phyloP scores from a whole-genome alignment of 805 yeast genomes.

The Hagleromyces aurorensis region DNA sequence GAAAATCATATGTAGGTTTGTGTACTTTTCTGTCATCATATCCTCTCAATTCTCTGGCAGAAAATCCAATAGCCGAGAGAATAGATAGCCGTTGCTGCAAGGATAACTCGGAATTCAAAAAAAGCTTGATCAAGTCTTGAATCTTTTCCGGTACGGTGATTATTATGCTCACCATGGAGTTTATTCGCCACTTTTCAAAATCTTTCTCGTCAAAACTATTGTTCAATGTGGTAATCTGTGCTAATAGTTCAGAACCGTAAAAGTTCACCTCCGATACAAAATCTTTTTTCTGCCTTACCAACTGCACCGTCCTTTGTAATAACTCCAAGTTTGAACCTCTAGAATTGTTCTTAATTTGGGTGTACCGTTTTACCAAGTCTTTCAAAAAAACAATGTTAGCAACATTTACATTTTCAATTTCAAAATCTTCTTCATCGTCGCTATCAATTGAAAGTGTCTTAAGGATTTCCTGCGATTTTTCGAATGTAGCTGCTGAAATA shows the following conservation, averaged over 20 bases:
- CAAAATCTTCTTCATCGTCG: conserved; percentile 31
- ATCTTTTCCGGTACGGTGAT: conserved; percentile 45
- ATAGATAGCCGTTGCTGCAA: conserved; percentile 68
- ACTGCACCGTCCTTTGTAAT: conserved; percentile 35
- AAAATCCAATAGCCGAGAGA: conserved; percentile 58
- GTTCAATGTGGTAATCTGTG: conserved; percentile 42
- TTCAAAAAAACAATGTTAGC: conserved; percentile 64
- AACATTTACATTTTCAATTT: conserved; percentile 29
- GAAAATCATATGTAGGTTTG: conserved; percentile 32
- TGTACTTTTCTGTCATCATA: conserved; percentile 42
- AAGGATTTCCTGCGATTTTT: no score
- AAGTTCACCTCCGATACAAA: conserved; percentile 54
- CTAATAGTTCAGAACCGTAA: conserved; percentile 48
- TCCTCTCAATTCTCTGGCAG: conserved; percentile 68
- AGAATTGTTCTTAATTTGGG: conserved; percentile 36
- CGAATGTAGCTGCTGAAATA: conserved; percentile 1
- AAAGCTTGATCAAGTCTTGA: conserved; percentile 32
- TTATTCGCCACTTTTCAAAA: conserved; percentile 61
- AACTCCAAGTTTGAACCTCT: conserved; percentile 37
- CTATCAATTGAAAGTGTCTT: no score
- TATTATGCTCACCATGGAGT: conserved; percentile 56
- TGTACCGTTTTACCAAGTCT: conserved; percentile 55
- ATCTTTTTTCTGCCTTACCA: conserved; percentile 56
- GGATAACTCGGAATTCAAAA: conserved; percentile 70
- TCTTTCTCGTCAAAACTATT: conserved; percentile 48